Evolutionary conservation across 352 stramenopile species (phyloP), one percentile per base, ranked within the genome.

Genomic region (Globisporangium polare): DNA sequence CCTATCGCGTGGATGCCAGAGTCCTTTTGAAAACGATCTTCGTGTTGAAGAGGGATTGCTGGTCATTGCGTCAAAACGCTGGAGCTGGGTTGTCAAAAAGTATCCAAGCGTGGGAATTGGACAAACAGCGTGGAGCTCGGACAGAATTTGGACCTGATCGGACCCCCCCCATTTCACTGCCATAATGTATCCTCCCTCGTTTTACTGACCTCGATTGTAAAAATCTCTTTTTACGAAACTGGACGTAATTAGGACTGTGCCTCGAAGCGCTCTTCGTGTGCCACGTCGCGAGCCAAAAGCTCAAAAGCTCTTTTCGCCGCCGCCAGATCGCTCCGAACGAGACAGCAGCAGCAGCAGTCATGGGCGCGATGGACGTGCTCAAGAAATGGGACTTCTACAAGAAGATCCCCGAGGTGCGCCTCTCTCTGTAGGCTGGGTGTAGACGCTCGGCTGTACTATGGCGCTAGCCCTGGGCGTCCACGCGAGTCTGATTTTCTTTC

Each of bases 371-470:
- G 72, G 86, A 95, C 68, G 84, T 92, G 63, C 66, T 95, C 57
- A 95, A 94, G 78, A 95, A 95, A 69, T 95, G 86, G 86, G 86
- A 95, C 73, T 95, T 95, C 57, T 95, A 95, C 84, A 95, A 95
- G 74, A 95, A 95, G 80, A 95, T 95, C 71, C 86, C 86, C 6
- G 86, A 95, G 79, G 83, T 93, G 60, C 57, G 71, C 68, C 31
- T 24, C 22, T 64, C n/a, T 42, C 7, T 62, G 6, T 65, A 24
- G 42, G 22, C n/a, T 35, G 27, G n/a, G 26, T 54, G 49, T 17
- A 15, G 45, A 18, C 20, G 5, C 4, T 20, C 3, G 13, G 15
- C 24, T 10, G 47, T 4, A 12, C 13, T 1, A 22, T n/a, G 27
- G 17, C 45, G 7, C 7, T 18, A n/a, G 15, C 8, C 2, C 15